Percentiles rank a stretch among this genome's conserved stretches.
Conservation (phyloP, 352 stramenopile species). For the Pythium utonaiense region DNA sequence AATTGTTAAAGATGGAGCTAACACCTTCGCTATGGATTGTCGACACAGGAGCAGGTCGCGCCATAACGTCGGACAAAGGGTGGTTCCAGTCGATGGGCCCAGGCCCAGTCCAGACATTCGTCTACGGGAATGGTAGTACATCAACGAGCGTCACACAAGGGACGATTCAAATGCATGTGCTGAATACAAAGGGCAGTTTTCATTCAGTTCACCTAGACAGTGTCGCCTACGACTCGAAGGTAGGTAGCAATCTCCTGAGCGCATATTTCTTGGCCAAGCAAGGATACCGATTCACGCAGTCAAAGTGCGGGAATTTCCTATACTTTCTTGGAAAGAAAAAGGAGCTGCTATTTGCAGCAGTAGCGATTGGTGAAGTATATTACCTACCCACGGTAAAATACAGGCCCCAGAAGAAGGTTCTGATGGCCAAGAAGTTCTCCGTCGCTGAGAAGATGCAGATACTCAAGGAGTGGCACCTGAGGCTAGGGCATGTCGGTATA, state of each 20-base stretch:
- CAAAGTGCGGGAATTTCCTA: slow-evolving; percentile 5
- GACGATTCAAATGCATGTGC: too few species aligned
- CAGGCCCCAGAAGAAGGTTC: slow-evolving; percentile 1
- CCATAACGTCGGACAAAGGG: too few species aligned
- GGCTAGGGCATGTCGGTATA: slow-evolving; percentile 5
- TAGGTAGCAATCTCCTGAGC: slow-evolving; percentile 3
- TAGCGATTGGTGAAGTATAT: slow-evolving; percentile 6
- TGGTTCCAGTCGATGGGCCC: too few species aligned
- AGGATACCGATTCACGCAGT: slow-evolving; percentile 4
- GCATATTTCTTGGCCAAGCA: slow-evolving; percentile 2
- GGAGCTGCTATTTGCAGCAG: slow-evolving; percentile 6
- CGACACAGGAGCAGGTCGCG: too few species aligned
- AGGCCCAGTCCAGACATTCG: too few species aligned
- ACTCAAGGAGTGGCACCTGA: slow-evolving; percentile 5
- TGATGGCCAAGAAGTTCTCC: background rate
- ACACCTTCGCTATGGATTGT: too few species aligned
- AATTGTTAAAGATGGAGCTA: too few species aligned
- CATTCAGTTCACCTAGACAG: background rate
- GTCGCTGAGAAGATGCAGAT: slow-evolving; percentile 2
- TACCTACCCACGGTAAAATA: slow-evolving; percentile 4
- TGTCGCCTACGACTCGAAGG: background rate
- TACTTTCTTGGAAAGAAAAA: slow-evolving; percentile 4
- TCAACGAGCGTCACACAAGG: too few species aligned
- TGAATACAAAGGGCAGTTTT: slow-evolving; percentile 2
- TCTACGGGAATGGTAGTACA: too few species aligned